A percentile compares a stretch with the other conserved stretches of the same genome.
Evolutionary conservation across 495 filamentous ascomycete genomes (phyloP).

Genomic region (Xylaria bambusicola): DNA sequence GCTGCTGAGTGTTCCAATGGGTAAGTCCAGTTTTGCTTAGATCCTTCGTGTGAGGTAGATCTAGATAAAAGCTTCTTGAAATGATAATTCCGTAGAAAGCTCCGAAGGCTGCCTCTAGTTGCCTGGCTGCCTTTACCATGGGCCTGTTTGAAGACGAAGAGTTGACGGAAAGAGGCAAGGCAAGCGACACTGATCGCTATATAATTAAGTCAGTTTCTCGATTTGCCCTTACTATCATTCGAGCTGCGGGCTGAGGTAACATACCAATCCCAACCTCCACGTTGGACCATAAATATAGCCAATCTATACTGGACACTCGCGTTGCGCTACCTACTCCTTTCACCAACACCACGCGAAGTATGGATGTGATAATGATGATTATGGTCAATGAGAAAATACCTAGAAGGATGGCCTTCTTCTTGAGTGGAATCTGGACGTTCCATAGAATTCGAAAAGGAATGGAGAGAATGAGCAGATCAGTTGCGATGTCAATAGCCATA

Average conservation of each 20-base stretch:
- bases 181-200: not conserved
- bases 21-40: not conserved
- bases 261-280: not conserved
- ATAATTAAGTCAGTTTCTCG: not conserved
- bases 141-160: slow-evolving; percentile 1
- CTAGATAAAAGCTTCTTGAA: not conserved
- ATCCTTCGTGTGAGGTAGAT: not conserved
- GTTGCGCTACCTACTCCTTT: not conserved
- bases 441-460: not conserved
- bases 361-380: not conserved
- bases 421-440: not conserved
- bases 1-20: not conserved
- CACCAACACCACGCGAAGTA: not conserved
- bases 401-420: not conserved
- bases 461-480: not conserved
- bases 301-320: not conserved
- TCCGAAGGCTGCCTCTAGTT: not conserved
- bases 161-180: not conserved
- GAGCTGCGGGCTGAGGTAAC: not conserved
- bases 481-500: not conserved
- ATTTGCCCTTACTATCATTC: no score
- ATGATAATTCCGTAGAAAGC: not conserved
- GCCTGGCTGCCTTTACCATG: not conserved
- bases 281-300: not conserved
- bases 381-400: not conserved